Evolutionary conservation across 139 green algal genomes (phyloP).

Genomic region (Chlorella sp.): DNA sequence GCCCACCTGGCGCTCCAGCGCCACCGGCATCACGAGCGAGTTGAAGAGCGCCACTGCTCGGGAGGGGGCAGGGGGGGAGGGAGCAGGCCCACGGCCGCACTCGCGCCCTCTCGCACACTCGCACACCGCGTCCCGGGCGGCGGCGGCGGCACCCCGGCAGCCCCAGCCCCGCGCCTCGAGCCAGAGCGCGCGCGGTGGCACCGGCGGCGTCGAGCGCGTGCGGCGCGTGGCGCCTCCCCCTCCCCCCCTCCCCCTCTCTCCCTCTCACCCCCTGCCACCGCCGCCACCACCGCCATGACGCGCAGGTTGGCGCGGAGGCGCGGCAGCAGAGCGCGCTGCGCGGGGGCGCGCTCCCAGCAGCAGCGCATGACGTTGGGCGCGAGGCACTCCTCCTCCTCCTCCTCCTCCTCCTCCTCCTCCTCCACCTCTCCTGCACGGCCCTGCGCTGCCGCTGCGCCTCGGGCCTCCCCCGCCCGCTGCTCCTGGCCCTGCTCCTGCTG

Average conservation of each 20-base stretch:
- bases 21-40: constrained; percentile 64
- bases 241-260: too few relatives aligned
- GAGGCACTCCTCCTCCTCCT: constrained; percentile 30
- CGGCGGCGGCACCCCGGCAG: too few relatives aligned
- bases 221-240: too few relatives aligned
- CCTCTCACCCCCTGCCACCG: too few relatives aligned
- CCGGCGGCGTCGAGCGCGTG: too few relatives aligned
- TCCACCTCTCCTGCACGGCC: constrained; percentile 5
- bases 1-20: constrained; percentile 59
- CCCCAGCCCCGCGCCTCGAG: too few relatives aligned
- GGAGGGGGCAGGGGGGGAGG: too few relatives aligned
- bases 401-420: constrained; percentile 12
- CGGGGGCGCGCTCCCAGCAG: constrained; percentile 56
- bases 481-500: neutral
- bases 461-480: neutral
- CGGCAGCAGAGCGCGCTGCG: constrained; percentile 52
- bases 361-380: constrained; percentile 73
- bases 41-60: constrained; percentile 66
- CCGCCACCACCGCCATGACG: constrained; percentile 55
- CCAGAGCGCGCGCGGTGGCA: too few relatives aligned
- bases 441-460: neutral
- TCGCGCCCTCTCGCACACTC: too few relatives aligned
- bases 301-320: constrained; percentile 65
- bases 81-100: too few relatives aligned
- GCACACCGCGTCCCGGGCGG: too few relatives aligned